Conservation (phyloP, 2,329 filamentous ascomycete species). For the Aspergillus awamori region DNA sequence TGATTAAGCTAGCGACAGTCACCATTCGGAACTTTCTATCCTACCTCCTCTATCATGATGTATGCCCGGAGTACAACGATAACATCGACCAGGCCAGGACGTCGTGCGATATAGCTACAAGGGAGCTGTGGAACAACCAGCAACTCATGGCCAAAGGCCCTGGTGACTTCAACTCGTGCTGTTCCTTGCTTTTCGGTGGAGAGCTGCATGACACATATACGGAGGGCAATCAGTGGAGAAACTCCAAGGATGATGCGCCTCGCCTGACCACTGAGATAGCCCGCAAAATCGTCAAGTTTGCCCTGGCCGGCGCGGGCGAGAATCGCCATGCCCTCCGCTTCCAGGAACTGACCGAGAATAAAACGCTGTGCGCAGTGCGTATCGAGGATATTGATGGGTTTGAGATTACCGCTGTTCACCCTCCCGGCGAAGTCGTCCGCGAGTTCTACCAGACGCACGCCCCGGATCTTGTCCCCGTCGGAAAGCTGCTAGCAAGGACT, state of each 20-base stretch:
- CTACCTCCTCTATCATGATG: slow-evolving; percentile 81
- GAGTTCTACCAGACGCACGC: slow-evolving; percentile 52
- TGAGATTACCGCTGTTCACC: slow-evolving; percentile 60
- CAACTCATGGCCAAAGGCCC: slow-evolving; percentile 62
- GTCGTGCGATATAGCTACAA: slow-evolving; percentile 67
- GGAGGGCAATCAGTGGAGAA: slow-evolving; percentile 46
- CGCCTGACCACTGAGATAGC: slow-evolving; percentile 53
- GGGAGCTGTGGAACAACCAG: slow-evolving; percentile 66
- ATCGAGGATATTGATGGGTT: slow-evolving; percentile 59
- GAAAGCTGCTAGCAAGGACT: slow-evolving; percentile 55
- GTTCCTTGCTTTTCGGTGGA: slow-evolving; percentile 68
- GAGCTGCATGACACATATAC: slow-evolving; percentile 48
- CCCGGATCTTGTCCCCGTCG: slow-evolving; percentile 53
- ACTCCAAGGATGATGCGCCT: slow-evolving; percentile 31
- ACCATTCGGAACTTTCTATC: slow-evolving; percentile 85
- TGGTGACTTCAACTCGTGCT: slow-evolving; percentile 78
- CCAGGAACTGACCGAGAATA: slow-evolving; percentile 35
- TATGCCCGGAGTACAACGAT: slow-evolving; percentile 76
- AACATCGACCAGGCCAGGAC: slow-evolving; percentile 68
- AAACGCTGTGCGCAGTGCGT: slow-evolving; percentile 46
- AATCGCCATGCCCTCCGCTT: slow-evolving; percentile 44
- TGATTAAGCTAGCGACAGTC: slow-evolving; percentile 63
- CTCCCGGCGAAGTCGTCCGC: slow-evolving; percentile 48
- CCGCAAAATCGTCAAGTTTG: slow-evolving; percentile 54
- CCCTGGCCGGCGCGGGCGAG: slow-evolving; percentile 51